Base-by-base conservation (phyloP, 2,329 filamentous ascomycete genomes). In the Fusarium begoniae region DNA sequence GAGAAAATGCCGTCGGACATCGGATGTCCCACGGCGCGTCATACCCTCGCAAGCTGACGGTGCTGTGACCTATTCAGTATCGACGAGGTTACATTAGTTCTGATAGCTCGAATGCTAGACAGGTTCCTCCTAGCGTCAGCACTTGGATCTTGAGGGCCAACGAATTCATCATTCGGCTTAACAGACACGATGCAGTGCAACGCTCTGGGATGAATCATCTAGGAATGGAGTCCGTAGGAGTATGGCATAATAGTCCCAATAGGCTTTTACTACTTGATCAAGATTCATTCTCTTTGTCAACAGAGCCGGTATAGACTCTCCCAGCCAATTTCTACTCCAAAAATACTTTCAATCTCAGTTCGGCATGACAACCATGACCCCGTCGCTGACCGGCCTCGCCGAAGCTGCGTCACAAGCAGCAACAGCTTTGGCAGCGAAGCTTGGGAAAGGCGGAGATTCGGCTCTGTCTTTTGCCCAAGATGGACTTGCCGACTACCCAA, bases 401-500 rank as follows among this genome's bases (percentile, higher is more conserved):
- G 28, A 61, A 24, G 48, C 48, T 35, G 38, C 24, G 4, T 45
- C 28, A 2, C 58, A 55, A 14, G 28, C 45, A 40, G 45, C 37
- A 15, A 37, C 38, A n/a, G 58, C 43, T 43, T 37, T 75, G 13
- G 68, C 58, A 13, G 55, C 41, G 3, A 66, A 62, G 15, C 53
- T 72, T 26, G 24, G 72, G 28, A 24, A 75, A 28, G 41, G 50
- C 32, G 64, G 70, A 12, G 41, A 57, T 24, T 7, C 71, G 5
- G 17, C 50, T 2, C 65, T 63, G 4, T 72, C 71, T 0, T 75
- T 75, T 35, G 48, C 22, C 3, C n/a, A 62, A 47, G 59, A 65
- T 37, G 59, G 73, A 6, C 48, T 67, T 6, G 40, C 17, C 6
- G 55, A 67, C 17, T 74, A 70, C 14, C 63, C 69, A 5, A 73